phyloP scores from a whole-genome alignment of 1,139 yeast species.

The Kazachstania sp. region DNA sequence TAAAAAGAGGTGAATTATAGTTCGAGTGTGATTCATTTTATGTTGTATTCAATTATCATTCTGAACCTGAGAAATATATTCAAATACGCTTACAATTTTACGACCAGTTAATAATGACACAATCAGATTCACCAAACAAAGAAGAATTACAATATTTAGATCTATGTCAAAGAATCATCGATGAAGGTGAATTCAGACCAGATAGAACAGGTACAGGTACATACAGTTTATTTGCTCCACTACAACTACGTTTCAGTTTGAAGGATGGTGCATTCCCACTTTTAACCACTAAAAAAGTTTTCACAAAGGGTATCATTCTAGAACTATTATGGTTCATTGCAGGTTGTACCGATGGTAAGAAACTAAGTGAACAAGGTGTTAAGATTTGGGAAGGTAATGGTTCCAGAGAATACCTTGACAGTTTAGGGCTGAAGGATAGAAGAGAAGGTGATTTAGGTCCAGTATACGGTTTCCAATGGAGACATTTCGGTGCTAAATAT shows the following conservation, averaged over 20 bases:
- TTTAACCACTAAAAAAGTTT: constrained; percentile 86
- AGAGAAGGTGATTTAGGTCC: constrained; percentile 96
- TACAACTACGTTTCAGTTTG: constrained; percentile 78
- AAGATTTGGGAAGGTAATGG: constrained; percentile 99
- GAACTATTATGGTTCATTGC: constrained; percentile 89
- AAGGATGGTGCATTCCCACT: constrained; percentile 71
- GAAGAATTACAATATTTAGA: constrained; percentile 86
- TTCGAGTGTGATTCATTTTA: no score
- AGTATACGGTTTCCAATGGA: constrained; percentile 98
- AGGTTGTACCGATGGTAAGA: constrained; percentile 83
- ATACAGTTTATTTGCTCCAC: constrained; percentile 83
- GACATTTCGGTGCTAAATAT: constrained; percentile 95
- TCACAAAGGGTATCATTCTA: constrained; percentile 78
- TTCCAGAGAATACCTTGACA: constrained; percentile 82
- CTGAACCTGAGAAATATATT: background rate
- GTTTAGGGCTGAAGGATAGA: constrained; percentile 68
- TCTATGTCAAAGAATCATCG: constrained; percentile 65
- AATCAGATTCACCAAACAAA: background rate
- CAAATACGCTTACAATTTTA: background rate
- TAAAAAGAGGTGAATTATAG: background rate
- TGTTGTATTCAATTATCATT: background rate
- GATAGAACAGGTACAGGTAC: constrained; percentile 99
- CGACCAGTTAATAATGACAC: background rate
- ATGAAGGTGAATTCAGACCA: constrained; percentile 80
- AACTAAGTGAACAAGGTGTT: constrained; percentile 71